Conservation (phyloP, 2,329 filamentous ascomycete genomes). For the Coniella vitis region DNA sequence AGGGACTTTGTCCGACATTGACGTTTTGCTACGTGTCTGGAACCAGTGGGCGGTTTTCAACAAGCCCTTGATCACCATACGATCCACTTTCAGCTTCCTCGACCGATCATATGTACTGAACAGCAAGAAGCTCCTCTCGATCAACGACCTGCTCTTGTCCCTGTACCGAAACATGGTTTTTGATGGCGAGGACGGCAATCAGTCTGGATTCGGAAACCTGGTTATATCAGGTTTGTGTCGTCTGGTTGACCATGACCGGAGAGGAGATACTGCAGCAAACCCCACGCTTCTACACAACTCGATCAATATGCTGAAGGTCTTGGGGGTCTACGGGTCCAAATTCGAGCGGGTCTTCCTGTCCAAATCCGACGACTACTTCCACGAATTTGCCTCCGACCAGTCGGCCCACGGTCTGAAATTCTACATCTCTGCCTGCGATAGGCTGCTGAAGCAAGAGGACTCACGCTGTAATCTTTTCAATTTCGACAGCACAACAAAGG, state of each 20-base stretch:
- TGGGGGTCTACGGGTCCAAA: slow-evolving; percentile 68
- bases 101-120: slow-evolving; percentile 83
- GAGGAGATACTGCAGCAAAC: slow-evolving; percentile 50
- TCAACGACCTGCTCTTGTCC: slow-evolving; percentile 73
- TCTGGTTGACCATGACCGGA: slow-evolving; percentile 67
- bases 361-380: slow-evolving; percentile 61
- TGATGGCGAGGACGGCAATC: slow-evolving; percentile 19
- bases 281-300: slow-evolving; percentile 62
- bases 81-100: slow-evolving; percentile 88
- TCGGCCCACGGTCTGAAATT: slow-evolving; percentile 59
- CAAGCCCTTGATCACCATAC: slow-evolving; percentile 59
- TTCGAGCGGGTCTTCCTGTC: slow-evolving; percentile 74
- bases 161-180: slow-evolving; percentile 63
- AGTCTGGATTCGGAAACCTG: slow-evolving; percentile 23
- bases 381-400: slow-evolving; percentile 61
- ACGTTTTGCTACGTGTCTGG: slow-evolving; percentile 51
- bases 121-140: slow-evolving; percentile 59
- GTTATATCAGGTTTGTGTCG: slow-evolving; percentile 60
- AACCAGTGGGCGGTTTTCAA: slow-evolving; percentile 72
- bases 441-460: slow-evolving; percentile 65
- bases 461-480: slow-evolving; percentile 72
- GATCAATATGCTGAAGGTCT: slow-evolving; percentile 77
- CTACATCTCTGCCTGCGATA: slow-evolving; percentile 67
- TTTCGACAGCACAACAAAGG: slow-evolving; percentile 76
- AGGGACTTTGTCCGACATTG: slow-evolving; percentile 49